Percentiles rank a stretch among this genome's conserved stretches.
Conservation (phyloP, 192 early-diverging fungal genomes). For the Coemansia sp. region DNA sequence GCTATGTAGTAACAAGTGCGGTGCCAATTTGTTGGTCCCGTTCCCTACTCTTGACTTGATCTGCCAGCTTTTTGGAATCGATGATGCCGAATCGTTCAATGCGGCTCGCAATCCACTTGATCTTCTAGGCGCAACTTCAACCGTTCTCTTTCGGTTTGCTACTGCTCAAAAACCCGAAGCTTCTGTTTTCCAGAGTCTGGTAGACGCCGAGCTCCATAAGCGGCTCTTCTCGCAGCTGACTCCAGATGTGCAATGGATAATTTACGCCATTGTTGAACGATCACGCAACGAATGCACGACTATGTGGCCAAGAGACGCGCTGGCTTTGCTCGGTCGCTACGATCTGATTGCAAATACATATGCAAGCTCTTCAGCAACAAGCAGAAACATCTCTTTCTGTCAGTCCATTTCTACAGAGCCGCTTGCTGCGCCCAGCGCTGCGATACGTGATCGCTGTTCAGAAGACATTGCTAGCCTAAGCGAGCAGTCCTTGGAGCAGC, state of each 20-base stretch:
- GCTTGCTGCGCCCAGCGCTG: not conserved
- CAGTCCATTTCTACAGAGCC: not conserved
- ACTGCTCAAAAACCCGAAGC: constrained; percentile 6
- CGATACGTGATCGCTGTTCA: not conserved
- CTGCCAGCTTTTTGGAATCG: constrained; percentile 28
- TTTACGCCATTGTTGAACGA: constrained; percentile 11
- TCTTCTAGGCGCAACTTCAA: constrained; percentile 16
- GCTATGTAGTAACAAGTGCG: not conserved
- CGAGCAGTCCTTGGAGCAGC: constrained; percentile 13
- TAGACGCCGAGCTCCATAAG: constrained; percentile 3
- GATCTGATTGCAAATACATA: constrained; percentile 29
- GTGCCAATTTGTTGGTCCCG: not conserved
- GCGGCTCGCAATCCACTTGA: constrained; percentile 14
- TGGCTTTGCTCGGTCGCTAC: constrained; percentile 35
- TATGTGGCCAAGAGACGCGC: constrained; percentile 28
- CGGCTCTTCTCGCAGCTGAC: constrained; percentile 22
- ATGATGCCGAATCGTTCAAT: constrained; percentile 27
- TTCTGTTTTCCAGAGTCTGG: constrained; percentile 17
- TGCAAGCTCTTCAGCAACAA: not conserved
- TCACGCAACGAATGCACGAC: constrained; percentile 12
- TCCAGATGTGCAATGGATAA: constrained; percentile 35
- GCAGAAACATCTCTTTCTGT: not conserved
- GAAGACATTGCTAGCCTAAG: constrained; percentile 22
- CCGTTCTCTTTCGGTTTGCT: constrained; percentile 22
- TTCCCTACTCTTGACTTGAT: constrained; percentile 30